phyloP scores from a whole-genome alignment of 495 filamentous ascomycete genomes.

The Parachaetomium inaequale region DNA sequence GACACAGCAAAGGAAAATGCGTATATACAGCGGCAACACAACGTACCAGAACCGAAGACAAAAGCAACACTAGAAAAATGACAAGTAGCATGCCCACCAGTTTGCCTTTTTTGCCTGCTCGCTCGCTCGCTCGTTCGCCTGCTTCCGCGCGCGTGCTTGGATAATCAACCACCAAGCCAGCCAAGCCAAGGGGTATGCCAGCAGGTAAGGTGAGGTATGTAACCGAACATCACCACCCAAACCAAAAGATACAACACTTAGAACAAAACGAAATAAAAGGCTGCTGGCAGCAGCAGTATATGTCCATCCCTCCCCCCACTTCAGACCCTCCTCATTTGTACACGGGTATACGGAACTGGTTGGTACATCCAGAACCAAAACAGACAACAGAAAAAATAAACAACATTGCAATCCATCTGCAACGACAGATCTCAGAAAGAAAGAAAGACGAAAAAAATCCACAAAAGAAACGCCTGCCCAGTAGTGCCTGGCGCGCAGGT shows the following conservation, averaged over 20 bases:
- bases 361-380: constrained; percentile 14
- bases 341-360: not conserved
- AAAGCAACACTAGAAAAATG: not conserved
- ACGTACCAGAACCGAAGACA: not conserved
- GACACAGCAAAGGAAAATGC: not conserved
- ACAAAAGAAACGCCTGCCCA: constrained; percentile 3
- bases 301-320: not conserved
- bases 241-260: not conserved
- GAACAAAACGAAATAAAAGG: not conserved
- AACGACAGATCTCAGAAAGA: too few species aligned
- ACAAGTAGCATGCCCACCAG: not conserved
- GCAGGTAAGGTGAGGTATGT: not conserved
- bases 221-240: not conserved
- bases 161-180: constrained; percentile 7
- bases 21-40: not conserved
- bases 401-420: too few species aligned
- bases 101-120: too few species aligned
- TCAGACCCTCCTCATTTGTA: not conserved
- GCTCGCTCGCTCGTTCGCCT: not conserved
- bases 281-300: constrained; percentile 2
- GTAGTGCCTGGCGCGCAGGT: too few species aligned
- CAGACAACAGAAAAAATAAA: not conserved
- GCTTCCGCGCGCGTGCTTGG: too few species aligned
- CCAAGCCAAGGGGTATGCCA: constrained; percentile 2
- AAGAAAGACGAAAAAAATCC: constrained; percentile 1